phyloP scores from a whole-genome alignment of 2,329 filamentous ascomycete species.

The Penicillium freii region DNA sequence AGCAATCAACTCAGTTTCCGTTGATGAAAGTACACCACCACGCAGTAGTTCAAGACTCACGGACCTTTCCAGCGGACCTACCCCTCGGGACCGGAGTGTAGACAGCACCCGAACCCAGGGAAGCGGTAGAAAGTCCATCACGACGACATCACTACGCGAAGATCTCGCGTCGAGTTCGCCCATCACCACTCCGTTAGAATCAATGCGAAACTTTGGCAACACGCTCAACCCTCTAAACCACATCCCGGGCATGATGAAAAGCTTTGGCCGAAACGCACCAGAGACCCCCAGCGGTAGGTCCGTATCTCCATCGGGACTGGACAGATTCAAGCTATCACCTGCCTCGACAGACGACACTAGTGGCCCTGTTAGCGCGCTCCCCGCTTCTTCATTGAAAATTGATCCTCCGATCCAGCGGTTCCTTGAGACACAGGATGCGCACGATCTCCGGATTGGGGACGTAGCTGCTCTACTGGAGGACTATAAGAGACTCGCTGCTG shows the following conservation, averaged over 20 bases:
- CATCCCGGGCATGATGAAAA: conserved; percentile 72
- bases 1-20: conserved; percentile 42
- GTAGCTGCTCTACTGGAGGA: conserved; percentile 69
- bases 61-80: conserved; percentile 66
- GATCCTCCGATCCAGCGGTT: conserved; percentile 69
- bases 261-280: conserved; percentile 59
- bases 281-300: conserved; percentile 47
- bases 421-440: conserved; percentile 67
- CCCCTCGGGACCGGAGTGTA: conserved; percentile 67
- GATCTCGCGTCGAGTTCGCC: conserved; percentile 20
- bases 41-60: conserved; percentile 48
- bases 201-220: conserved; percentile 76
- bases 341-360: conserved; percentile 17
- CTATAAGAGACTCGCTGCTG: conserved; percentile 68
- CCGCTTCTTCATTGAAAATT: conserved; percentile 19
- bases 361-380: conserved; percentile 9
- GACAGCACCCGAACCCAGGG: conserved; percentile 58
- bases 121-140: conserved; percentile 44
- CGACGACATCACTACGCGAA: conserved; percentile 24
- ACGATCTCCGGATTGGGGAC: conserved; percentile 70
- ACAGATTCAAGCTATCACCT: conserved; percentile 36
- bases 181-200: conserved; percentile 66
- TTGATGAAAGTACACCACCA: conserved; percentile 35
- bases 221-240: conserved; percentile 80
- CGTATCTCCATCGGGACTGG: conserved; percentile 40